These are phyloP conservation scores for Trichoderma harzianum DNA, from an alignment of 2,329 filamentous ascomycete genomes.

Conservation along the genomic window DNA sequence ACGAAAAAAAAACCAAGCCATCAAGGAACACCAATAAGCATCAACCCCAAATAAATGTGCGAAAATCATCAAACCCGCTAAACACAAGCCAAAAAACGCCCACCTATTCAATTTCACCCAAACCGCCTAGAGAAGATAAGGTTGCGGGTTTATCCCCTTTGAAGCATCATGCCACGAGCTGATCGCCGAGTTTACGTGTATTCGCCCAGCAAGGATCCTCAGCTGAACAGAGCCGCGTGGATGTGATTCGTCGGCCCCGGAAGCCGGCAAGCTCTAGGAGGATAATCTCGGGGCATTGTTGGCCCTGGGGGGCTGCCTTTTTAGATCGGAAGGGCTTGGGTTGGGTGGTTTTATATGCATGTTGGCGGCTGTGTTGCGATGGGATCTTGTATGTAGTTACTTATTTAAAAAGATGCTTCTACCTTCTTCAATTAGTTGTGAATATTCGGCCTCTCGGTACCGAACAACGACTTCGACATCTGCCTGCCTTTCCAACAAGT, in stretches of 20 bases:
- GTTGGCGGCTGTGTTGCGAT: background rate
- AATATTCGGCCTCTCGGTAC: background rate
- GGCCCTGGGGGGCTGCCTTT: background rate
- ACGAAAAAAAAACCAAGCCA: background rate
- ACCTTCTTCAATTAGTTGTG: background rate
- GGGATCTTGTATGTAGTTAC: background rate
- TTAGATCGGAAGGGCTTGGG: background rate
- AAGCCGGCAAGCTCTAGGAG: background rate
- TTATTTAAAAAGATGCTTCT: background rate
- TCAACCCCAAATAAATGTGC: background rate
- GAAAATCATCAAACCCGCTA: background rate
- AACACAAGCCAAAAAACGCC: background rate
- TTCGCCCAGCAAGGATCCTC: background rate
- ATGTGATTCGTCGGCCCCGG: background rate
- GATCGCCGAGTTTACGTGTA: background rate
- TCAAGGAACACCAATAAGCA: conserved; percentile 1
- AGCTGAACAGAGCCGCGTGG: background rate
- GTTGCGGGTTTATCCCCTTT: background rate
- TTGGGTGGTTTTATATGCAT: background rate
- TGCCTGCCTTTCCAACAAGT: background rate
- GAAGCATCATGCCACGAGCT: conserved; percentile 15
- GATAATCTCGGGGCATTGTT: background rate
- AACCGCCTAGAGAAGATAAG: background rate
- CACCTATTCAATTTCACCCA: background rate
- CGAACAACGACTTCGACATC: background rate